Conservation (phyloP, 2,329 filamentous ascomycete genomes). For the Fonsecaea monophora region DNA sequence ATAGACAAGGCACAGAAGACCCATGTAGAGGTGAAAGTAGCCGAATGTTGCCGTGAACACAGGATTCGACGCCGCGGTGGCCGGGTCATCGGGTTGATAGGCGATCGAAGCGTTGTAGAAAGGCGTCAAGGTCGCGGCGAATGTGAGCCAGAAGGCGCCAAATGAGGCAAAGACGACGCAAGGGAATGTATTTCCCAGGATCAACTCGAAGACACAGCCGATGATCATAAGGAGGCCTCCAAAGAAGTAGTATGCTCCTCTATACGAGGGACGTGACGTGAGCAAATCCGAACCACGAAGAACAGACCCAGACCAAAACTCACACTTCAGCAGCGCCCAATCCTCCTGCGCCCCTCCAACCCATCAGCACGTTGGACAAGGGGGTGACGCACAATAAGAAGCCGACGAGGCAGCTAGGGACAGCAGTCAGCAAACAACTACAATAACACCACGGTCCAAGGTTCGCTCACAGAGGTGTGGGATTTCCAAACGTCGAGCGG, state of each 20-base stretch:
- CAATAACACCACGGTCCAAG: too few relatives aligned
- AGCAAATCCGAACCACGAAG: too few relatives aligned
- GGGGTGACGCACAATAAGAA: slow-evolving; percentile 63
- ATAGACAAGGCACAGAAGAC: slow-evolving; percentile 68
- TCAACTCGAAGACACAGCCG: slow-evolving; percentile 14
- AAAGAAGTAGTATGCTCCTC: slow-evolving; percentile 42
- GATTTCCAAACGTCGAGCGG: slow-evolving; percentile 20
- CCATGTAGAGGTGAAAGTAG: slow-evolving; percentile 72
- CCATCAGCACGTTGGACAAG: slow-evolving; percentile 63
- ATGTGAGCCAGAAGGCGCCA: slow-evolving; percentile 9
- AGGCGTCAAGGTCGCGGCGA: slow-evolving; percentile 10
- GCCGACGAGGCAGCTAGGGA: slow-evolving; percentile 43
- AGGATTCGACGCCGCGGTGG: slow-evolving; percentile 37
- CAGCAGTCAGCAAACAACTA: too few relatives aligned
- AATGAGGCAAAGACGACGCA: slow-evolving; percentile 13
- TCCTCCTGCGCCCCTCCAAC: slow-evolving; percentile 64
- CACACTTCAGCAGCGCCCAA: slow-evolving; percentile 54
- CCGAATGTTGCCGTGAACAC: slow-evolving; percentile 43
- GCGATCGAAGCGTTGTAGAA: slow-evolving; percentile 11
- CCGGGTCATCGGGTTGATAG: slow-evolving; percentile 31
- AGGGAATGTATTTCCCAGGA: slow-evolving; percentile 7
- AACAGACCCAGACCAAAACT: slow-evolving; percentile 41
- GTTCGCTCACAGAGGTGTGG: slow-evolving; percentile 2
- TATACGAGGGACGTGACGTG: not conserved
- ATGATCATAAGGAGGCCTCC: slow-evolving; percentile 43